Evolutionary conservation across 345 rosid species (phyloP), one percentile per base, ranked within the genome.

Genomic region (Trapa incisa): DNA sequence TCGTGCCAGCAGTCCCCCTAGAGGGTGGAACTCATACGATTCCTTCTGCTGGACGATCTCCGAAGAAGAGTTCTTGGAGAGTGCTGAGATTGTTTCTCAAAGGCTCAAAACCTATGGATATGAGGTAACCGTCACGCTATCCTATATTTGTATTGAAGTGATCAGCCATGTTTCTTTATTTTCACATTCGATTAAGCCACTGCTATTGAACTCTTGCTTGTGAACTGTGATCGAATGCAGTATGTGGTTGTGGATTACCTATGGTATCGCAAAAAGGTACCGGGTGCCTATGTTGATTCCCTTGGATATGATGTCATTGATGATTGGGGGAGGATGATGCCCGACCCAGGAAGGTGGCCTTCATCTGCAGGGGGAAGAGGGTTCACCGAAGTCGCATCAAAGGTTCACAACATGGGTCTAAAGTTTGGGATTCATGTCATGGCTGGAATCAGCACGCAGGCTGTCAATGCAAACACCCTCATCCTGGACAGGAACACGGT

Each of bases 11-110:
- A 71, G 71, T 47, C 99, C 99, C 38, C 97, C 97, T 9, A 83
- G 97, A 84, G 99, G 99, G 61, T 94, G 99, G 97, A 94, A 88
- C 64, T 85, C 99, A 0, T 94, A 94, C 36, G 97, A 94, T 75
- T 90, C 98, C 65, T 93, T 87, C 75, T 84, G 87, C 75, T 94
- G 99, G 99, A 84, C 80, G 5, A 66, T 90, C 74, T 87, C 92
- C 1, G 99, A 90, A 79, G 79, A 84, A 67, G 99, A 90, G 82
- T 90, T 94, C 78, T 73, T 93, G 74, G 78, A 79, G 29, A 91
- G 73, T 58, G 87, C 99, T 47, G 84, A 83, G 71, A 72, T 84
- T 42, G 41, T 94, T 74, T 82, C 96, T 0, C 72, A 75, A 67
- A 85, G 83, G 76, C 85, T 91, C 73, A 82, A 65, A 73, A 74